phyloP scores from a whole-genome alignment of 148 eudicot species.

The Rhododendron kiyosumense region DNA sequence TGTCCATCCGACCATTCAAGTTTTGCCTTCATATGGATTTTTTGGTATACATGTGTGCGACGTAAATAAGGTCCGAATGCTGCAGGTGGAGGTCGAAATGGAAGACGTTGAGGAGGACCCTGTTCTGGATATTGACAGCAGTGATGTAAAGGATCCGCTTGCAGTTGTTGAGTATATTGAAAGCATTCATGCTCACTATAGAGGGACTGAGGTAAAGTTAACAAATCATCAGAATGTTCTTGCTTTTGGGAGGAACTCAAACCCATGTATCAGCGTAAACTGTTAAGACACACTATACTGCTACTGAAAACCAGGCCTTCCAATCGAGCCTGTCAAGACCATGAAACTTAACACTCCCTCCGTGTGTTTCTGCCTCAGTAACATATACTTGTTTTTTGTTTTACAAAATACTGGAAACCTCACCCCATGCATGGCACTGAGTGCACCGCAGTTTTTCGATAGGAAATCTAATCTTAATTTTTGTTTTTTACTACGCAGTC shows the following conservation, averaged over 20 bases:
- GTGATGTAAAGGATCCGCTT: slow-evolving; percentile 49
- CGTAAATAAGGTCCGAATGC: background rate
- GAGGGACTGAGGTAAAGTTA: slow-evolving; percentile 44
- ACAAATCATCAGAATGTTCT: background rate
- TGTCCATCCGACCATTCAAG: background rate
- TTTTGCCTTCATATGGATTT: background rate
- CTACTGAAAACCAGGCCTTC: background rate
- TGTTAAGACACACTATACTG: background rate
- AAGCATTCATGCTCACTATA: slow-evolving; percentile 59
- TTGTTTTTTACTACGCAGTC: background rate
- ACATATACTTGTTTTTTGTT: background rate
- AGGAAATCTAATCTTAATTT: background rate
- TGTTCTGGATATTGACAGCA: slow-evolving; percentile 48
- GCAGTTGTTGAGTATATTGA: slow-evolving; percentile 61
- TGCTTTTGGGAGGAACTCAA: background rate
- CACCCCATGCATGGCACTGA: background rate
- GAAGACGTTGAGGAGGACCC: slow-evolving; percentile 47
- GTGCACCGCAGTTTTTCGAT: background rate
- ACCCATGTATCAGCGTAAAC: background rate
- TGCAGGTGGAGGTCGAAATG: slow-evolving; percentile 55
- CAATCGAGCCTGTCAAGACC: background rate
- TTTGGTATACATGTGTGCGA: too few relatives aligned
- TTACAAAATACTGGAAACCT: background rate
- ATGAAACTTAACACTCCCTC: background rate
- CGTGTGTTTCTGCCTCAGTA: background rate